Base-by-base conservation (phyloP, 768 basidiomycete species). In the Lentinula boryana region DNA sequence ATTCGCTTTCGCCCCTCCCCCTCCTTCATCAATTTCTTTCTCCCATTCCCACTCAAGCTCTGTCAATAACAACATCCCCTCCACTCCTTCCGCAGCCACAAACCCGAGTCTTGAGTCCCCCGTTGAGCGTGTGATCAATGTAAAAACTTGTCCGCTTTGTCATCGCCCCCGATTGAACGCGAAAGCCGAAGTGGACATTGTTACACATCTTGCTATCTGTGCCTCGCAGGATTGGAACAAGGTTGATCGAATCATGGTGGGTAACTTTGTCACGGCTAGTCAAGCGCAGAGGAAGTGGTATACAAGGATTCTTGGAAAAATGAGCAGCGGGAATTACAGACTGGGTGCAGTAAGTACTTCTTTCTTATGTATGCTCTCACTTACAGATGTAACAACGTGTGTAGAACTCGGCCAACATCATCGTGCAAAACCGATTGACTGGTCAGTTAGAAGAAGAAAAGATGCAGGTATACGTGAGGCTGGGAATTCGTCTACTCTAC, bases 251-350 rank as follows among this genome's bases (percentile, higher is more conserved):
- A 93, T 98, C 64, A 85, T 97, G 48, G 95, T 96, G 12, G 88
- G 91, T 16, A 95, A 96, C 69, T 99, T 92, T 65, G 95, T 98
- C 3, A 98, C 95, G 0, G 88, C 92, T 5, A 87, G 83, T 64
- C 94, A 97, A 76, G 96, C 96, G 63, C 95, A 98, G 78, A 79
- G 96, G 68, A 99, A 99, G 76, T 98, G 93, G 89, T 91, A 95
- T 69, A 94, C 93, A 63, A 93, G 89, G 77, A 82, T 98, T 41
- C 81, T 98, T 57, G 80, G 84, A 23, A 95, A 94, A 74, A 85
- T 97, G 5, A 88, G 90, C 0, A 84, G 84, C 64, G 96, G 95
- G 9, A 83, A 89, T 60, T 98, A 98, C 75, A 83, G 82, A 66
- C 81, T 98, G 31, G 96, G 96, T 0, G 96, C 96, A 65, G 92